Base-by-base conservation (phyloP, 371 early-diverging fungal species). In the Apophysomyces sp. region DNA sequence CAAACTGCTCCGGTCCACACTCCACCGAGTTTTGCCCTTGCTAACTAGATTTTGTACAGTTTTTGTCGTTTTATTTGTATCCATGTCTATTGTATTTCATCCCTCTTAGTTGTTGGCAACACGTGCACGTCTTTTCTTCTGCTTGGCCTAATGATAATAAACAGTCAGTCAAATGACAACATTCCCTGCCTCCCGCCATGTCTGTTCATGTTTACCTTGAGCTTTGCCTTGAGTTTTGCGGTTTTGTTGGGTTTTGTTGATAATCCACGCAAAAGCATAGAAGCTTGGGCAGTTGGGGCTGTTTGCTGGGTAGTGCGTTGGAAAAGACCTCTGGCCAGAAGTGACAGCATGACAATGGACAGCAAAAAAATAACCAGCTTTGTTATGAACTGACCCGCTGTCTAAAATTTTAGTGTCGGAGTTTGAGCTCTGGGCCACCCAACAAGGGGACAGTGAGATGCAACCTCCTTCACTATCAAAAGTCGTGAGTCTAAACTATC, bases 221-320 rank as follows among this genome's bases (percentile, higher is more conserved):
- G 37, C 24, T 63, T 57, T 7, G 52, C 58, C 53, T 63, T 63
- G 28, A 63, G 39, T 21, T 63, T 63, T 4, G 63, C 52, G 8
- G 63, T 63, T 31, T 63, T 63, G 32, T 53, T 57, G 16, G 63
- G 26, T 27, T 63, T 63, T 4, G 63, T 63, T 2, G 63, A 49
- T 6, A 62, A 31, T 2, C 51, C 57, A 32, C 62, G 56, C 7
- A 59, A 95, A 81, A 7, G 98, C 97, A 73, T 98, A 98, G 13
- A 98, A 78, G 62, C 98, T 86, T 4, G 97, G 97, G 7, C 90
- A 86, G 26, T 11, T 7, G 30, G 5, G 16, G 34, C 16, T 15
- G 55, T 18, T 34, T 31, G 55, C 30, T n/a, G 15, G 34, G 55
- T 9, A 12, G 36, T 16, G n/a, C 55, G 31, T 16, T 55, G 55